A percentile compares a stretch with the other conserved stretches of the same genome.
Evolutionary conservation across 2,329 filamentous ascomycete genomes (phyloP).

Genomic region (Dichotomopilus funicola): DNA sequence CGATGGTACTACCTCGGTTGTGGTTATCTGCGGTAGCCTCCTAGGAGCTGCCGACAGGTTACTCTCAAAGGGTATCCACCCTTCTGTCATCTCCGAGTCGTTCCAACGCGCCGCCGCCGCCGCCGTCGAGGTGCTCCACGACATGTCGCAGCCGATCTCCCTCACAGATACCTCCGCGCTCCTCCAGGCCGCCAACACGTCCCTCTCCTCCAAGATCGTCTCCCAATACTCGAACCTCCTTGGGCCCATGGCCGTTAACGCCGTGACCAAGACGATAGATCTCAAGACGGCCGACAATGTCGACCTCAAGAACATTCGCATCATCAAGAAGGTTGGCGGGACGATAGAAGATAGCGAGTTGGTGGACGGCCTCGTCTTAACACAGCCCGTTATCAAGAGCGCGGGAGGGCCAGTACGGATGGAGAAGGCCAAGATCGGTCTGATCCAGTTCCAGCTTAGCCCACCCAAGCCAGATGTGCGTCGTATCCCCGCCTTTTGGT

Average conservation of each 20-base stretch:
- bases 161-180: conserved; percentile 83
- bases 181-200: conserved; percentile 93
- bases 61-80: conserved; percentile 89
- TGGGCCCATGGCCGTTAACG: conserved; percentile 96
- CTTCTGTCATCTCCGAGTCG: conserved; percentile 92
- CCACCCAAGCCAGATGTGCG: conserved; percentile 92
- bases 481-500: background rate
- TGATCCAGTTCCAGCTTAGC: conserved; percentile 98
- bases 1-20: conserved; percentile 96
- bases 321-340: conserved; percentile 94
- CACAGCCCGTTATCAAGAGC: conserved; percentile 88
- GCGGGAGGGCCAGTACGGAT: conserved; percentile 85
- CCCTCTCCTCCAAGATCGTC: conserved; percentile 96
- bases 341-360: conserved; percentile 98
- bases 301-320: conserved; percentile 91
- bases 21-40: conserved; percentile 93
- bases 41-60: conserved; percentile 89
- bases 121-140: conserved; percentile 82
- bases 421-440: conserved; percentile 93
- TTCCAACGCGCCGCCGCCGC: conserved; percentile 92
- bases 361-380: conserved; percentile 87
- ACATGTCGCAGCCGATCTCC: conserved; percentile 91
- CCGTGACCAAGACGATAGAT: conserved; percentile 92
- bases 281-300: conserved; percentile 94
- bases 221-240: conserved; percentile 93